These are phyloP conservation scores for Ustilago hordei DNA, from an alignment of 1,284 basidiomycete species.

Conservation along the genomic window DNA sequence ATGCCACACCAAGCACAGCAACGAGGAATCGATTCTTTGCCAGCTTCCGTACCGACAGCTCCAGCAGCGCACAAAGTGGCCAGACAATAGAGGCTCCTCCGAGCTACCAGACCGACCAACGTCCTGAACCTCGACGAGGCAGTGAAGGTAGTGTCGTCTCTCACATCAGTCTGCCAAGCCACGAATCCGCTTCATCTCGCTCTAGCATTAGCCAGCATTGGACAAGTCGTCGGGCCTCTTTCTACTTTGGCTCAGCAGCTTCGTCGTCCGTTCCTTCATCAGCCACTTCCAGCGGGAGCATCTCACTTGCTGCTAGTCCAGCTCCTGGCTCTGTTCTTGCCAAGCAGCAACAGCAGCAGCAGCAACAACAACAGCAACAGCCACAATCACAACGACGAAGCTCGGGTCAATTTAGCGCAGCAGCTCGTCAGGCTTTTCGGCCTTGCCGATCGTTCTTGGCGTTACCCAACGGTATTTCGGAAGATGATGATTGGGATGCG, in stretches of 20 bases:
- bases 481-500: slow-evolving; percentile 14
- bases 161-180: slow-evolving; percentile 13
- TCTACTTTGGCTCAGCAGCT: slow-evolving; percentile 24
- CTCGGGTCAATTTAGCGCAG: slow-evolving; percentile 30
- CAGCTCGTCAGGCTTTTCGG: slow-evolving; percentile 25
- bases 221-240: slow-evolving; percentile 12
- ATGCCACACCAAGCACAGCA: slow-evolving; percentile 13
- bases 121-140: slow-evolving; percentile 19
- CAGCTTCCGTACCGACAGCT: slow-evolving; percentile 18
- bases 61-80: not conserved
- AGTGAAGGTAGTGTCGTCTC: slow-evolving; percentile 38
- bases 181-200: slow-evolving; percentile 11
- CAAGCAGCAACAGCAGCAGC: not conserved
- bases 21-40: slow-evolving; percentile 23
- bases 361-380: slow-evolving; percentile 11
- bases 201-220: slow-evolving; percentile 15
- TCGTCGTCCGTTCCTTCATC: slow-evolving; percentile 7
- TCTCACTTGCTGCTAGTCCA: slow-evolving; percentile 18
- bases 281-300: slow-evolving; percentile 2
- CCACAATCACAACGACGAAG: slow-evolving; percentile 13
- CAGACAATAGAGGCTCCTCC: slow-evolving; percentile 20
- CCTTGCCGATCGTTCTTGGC: slow-evolving; percentile 37
- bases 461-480: slow-evolving; percentile 14
- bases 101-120: slow-evolving; percentile 20
- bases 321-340: slow-evolving; percentile 1